A percentile compares a stretch with the other conserved stretches of the same genome.
Conservation (phyloP, 306 rosid genomes). For the Quercus engelmannii region DNA sequence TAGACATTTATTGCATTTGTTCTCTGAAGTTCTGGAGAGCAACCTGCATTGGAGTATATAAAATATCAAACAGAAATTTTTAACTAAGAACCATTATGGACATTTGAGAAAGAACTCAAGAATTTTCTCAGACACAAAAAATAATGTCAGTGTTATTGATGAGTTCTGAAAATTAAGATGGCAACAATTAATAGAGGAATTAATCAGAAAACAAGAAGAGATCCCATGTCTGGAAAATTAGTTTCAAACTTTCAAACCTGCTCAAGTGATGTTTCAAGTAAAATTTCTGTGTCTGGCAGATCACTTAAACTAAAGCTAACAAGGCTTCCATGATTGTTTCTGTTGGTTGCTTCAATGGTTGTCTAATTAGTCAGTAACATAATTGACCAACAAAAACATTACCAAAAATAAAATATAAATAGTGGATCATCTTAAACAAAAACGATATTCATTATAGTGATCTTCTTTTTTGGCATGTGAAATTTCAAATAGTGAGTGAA, state of each 20-base stretch:
- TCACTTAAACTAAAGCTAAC: neutral
- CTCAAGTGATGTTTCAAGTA: neutral
- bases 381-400: no score
- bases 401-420: no score
- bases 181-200: neutral
- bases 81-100: neutral
- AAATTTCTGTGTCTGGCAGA: neutral
- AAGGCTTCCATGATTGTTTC: neutral
- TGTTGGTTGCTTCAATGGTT: no score
- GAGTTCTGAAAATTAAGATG: neutral
- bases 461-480: no score
- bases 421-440: no score
- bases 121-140: neutral
- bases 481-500: no score
- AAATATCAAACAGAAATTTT: constrained; percentile 1
- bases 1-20: constrained; percentile 7
- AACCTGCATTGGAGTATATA: constrained; percentile 42
- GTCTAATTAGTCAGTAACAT: no score
- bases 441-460: no score
- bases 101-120: neutral
- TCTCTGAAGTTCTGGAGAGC: constrained; percentile 23
- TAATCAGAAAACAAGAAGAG: neutral
- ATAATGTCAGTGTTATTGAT: neutral
- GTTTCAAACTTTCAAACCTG: neutral
- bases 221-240: neutral